Percentiles rank a stretch among this genome's conserved stretches.
phyloP scores from a whole-genome alignment of 495 filamentous ascomycete species.

The Hypoxylon subgilvum region DNA sequence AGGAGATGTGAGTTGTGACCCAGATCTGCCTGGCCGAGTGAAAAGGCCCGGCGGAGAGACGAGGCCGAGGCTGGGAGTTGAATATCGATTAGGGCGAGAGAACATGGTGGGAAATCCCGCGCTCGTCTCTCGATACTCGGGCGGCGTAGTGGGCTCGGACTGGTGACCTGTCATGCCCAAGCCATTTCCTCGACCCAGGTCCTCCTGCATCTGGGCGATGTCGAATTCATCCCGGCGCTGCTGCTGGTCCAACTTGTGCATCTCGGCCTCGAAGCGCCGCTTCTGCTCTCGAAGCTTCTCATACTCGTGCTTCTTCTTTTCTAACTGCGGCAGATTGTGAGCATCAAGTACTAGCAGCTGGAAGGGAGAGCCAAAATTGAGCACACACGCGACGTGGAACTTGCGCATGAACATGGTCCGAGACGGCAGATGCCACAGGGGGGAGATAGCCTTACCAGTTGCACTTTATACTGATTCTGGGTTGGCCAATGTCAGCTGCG shows the following conservation, averaged over 20 bases:
- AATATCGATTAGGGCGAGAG: slow-evolving; percentile 80
- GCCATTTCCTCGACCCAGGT: slow-evolving; percentile 60
- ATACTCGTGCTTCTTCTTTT: slow-evolving; percentile 88
- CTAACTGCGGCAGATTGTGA: slow-evolving; percentile 67
- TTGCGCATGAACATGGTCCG: neutral
- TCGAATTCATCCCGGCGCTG: slow-evolving; percentile 80
- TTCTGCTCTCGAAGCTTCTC: slow-evolving; percentile 85
- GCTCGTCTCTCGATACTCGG: slow-evolving; percentile 77
- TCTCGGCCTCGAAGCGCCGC: slow-evolving; percentile 81
- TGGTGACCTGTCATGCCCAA: slow-evolving; percentile 65
- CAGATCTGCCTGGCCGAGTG: slow-evolving; percentile 73
- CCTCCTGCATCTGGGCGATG: slow-evolving; percentile 79
- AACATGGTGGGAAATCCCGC: slow-evolving; percentile 73
- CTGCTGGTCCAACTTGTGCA: slow-evolving; percentile 83
- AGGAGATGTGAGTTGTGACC: slow-evolving; percentile 70
- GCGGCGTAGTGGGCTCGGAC: slow-evolving; percentile 96
- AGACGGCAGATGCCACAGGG: slow-evolving; percentile 13
- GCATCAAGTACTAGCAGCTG: slow-evolving; percentile 18
- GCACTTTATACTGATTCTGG: slow-evolving; percentile 63
- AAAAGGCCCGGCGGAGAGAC: slow-evolving; percentile 79
- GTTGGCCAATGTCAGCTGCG: slow-evolving; percentile 40
- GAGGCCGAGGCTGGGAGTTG: slow-evolving; percentile 75
- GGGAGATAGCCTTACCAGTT: slow-evolving; percentile 61
- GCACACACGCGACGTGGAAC: slow-evolving; percentile 15
- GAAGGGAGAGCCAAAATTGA: neutral